Base-by-base conservation (phyloP, 169 alveolate species). In the Blepharisma undulans region DNA sequence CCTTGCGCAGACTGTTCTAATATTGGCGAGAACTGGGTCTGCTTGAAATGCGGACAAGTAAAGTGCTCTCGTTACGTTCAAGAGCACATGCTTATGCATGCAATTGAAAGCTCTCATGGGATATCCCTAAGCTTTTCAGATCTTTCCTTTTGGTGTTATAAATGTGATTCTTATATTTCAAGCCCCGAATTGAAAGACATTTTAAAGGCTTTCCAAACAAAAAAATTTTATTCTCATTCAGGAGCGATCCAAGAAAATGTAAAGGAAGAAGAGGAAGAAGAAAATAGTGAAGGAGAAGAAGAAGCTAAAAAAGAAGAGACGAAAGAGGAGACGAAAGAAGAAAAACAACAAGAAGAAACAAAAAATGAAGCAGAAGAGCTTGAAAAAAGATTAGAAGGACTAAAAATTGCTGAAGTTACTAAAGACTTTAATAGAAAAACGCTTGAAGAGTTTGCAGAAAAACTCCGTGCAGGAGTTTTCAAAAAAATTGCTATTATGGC, bases 111-210 rank as follows among this genome's bases (percentile, higher is more conserved):
- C 32, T 86, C 92, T 2, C 98, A 97, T 84, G 92, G 93, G 2
- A 77, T 96, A 18, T 95, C 92, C 36, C 76, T 97, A 61, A 87
- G 96, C 36, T 90, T 95, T 32, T 84, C 95, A 19, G 98, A 97
- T 91, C 93, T 96, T 84, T 92, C 96, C 48, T 93, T 95, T 60
- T 97, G 98, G 98, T 97, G 98, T 90, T 94, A 94, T 88, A 84
- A 89, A 36, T 97, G 98, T 86, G 91, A 92, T 10, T 80, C 87
- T 21, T 96, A 96, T 80, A 92, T 96, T 0, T 92, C 93, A 5
- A 91, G 92, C 79, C n/a, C 27, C 21, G 59, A 82, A 18, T 59
- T 82, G 18, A 25, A 7, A 21, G 86, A 78, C 12, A 82, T 82
- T 22, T 82, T 32, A 21, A 30, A 30, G 60, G 60, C 60, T 27